phyloP scores from a whole-genome alignment of 148 eudicot species.

The Arbutus unedo region DNA sequence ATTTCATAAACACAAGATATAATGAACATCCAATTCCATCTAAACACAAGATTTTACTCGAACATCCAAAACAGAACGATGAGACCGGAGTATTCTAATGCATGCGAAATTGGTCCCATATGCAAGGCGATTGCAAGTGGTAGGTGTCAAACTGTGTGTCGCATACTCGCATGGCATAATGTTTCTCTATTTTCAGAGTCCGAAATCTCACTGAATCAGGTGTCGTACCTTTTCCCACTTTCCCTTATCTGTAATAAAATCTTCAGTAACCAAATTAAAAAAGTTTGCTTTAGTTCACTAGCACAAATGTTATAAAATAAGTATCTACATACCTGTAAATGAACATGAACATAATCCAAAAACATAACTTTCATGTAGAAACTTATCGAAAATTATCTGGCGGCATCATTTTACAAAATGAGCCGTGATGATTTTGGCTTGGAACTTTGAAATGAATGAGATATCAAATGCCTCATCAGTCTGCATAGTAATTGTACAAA shows the following conservation, averaged over 20 bases:
- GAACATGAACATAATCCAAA: neutral
- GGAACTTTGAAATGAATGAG: neutral
- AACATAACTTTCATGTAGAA: neutral
- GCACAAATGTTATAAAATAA: neutral
- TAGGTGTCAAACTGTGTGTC: neutral
- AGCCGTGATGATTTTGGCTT: neutral
- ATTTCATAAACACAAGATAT: neutral
- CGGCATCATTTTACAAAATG: too few species aligned
- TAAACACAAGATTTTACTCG: neutral
- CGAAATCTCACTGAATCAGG: neutral
- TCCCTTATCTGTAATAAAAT: neutral
- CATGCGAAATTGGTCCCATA: neutral
- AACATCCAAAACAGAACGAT: neutral
- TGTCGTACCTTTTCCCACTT: neutral
- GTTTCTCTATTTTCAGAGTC: neutral
- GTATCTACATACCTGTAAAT: neutral
- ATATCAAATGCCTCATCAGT: slow-evolving; percentile 3
- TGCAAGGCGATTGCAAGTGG: neutral
- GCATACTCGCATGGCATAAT: neutral
- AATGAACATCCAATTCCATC: neutral
- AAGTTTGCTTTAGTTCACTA: neutral
- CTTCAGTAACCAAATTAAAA: neutral
- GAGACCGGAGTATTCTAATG: neutral
- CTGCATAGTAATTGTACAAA: neutral
- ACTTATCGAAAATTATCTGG: neutral